These are phyloP conservation scores for Lipomyces sp. DNA, from an alignment of 805 yeast species.

Conservation along the genomic window DNA sequence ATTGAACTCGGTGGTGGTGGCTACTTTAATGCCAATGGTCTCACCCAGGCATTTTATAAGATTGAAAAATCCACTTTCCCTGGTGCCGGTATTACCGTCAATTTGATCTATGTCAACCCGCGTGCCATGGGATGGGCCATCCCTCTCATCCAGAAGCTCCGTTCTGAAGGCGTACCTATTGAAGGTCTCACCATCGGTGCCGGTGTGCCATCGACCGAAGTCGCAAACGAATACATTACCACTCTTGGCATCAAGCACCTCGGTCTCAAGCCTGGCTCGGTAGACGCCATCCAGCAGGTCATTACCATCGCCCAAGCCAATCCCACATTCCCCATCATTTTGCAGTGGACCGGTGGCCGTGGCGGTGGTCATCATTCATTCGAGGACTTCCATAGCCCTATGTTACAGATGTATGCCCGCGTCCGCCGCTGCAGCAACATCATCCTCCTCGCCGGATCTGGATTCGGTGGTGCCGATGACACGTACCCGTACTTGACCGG, in stretches of 20 bases:
- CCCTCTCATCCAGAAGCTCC: conserved; percentile 86
- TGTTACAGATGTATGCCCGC: conserved; percentile 92
- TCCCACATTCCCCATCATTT: conserved; percentile 93
- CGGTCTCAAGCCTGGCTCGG: conserved; percentile 97
- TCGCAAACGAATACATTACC: conserved; percentile 93
- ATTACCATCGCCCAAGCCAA: conserved; percentile 92
- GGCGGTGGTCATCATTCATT: conserved; percentile 99
- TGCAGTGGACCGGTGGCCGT: conserved; percentile 99
- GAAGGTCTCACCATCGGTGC: conserved; percentile 98
- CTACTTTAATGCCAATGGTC: conserved; percentile 73
- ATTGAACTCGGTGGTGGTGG: conserved; percentile 99
- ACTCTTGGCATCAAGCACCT: conserved; percentile 90
- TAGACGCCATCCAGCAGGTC: conserved; percentile 86
- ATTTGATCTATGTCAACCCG: conserved; percentile 95
- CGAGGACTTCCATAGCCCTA: conserved; percentile 98
- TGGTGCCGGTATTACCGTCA: conserved; percentile 89
- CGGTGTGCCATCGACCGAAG: conserved; percentile 98
- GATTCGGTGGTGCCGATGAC: conserved; percentile 96
- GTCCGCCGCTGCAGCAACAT: conserved; percentile 91
- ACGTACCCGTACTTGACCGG: conserved; percentile 98
- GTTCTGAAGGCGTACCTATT: conserved; percentile 92
- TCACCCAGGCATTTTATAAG: conserved; percentile 75
- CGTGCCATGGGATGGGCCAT: conserved; percentile 99
- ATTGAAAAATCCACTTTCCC: conserved; percentile 73
- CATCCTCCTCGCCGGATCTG: conserved; percentile 94